Conservation (phyloP, 768 basidiomycete genomes). For the Macrocybe gigantea region DNA sequence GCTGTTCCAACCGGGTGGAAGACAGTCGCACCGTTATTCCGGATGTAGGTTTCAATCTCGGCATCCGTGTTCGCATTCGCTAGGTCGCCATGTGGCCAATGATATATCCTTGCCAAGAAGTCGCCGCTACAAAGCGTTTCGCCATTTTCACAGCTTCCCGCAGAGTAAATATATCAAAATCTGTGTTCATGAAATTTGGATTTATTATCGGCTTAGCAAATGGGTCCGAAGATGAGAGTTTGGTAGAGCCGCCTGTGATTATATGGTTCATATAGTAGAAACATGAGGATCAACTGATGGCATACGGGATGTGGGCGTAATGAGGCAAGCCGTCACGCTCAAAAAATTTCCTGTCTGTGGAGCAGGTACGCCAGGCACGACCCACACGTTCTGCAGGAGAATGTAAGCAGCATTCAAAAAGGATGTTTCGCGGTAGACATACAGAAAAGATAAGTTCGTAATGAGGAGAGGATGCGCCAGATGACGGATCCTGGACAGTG, state of each 20-base stretch:
- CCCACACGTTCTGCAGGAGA: background rate
- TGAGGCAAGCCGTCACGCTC: background rate
- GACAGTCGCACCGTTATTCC: constrained; percentile 13
- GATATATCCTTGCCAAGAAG: constrained; percentile 5
- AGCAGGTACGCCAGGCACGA: background rate
- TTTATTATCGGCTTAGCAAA: constrained; percentile 5
- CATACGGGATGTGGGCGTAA: background rate
- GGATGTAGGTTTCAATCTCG: constrained; percentile 13
- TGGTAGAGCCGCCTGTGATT: background rate
- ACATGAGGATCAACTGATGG: background rate
- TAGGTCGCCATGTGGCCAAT: constrained; percentile 1
- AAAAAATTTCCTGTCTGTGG: background rate
- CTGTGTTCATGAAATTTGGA: constrained; percentile 1
- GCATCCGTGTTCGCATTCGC: constrained; percentile 2
- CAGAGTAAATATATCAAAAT: constrained; percentile 6
- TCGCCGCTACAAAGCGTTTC: background rate
- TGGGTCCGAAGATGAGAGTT: constrained; percentile 5
- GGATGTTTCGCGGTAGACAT: constrained; percentile 1
- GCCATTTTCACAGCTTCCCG: constrained; percentile 5
- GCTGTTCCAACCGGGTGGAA: constrained; percentile 21
- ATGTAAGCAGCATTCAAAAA: background rate
- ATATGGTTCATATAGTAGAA: background rate
- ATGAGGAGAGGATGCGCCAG: constrained; percentile 23
- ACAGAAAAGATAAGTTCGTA: constrained; percentile 24
- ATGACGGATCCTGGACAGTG: constrained; percentile 20